These are phyloP conservation scores for Fusarium scirpi DNA, from an alignment of 2,329 filamentous ascomycete species.

Conservation along the genomic window DNA sequence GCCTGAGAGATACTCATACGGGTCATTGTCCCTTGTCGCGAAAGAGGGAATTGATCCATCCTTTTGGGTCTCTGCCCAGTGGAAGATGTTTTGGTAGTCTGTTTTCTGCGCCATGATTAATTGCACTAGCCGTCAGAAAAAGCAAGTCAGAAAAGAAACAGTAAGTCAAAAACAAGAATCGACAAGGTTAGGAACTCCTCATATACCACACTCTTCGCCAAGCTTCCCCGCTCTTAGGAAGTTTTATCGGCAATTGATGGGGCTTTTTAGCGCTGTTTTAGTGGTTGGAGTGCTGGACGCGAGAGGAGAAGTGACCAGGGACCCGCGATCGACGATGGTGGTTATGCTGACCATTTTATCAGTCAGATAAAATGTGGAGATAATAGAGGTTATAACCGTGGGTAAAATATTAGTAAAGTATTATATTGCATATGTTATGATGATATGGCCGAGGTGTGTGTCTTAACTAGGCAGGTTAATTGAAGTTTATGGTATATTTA, in stretches of 20 bases:
- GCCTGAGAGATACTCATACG: slow-evolving; percentile 67
- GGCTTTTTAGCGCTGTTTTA: neutral
- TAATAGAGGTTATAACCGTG: no score
- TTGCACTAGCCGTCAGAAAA: neutral
- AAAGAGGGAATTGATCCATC: slow-evolving; percentile 67
- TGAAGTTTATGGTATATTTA: no score
- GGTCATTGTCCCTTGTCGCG: slow-evolving; percentile 54
- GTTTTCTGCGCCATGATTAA: slow-evolving; percentile 10
- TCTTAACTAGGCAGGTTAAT: no score
- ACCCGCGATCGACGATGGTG: slow-evolving; percentile 3
- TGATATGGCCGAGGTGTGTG: no score
- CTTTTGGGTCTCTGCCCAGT: slow-evolving; percentile 72
- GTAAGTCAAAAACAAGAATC: neutral
- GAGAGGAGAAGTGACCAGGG: neutral
- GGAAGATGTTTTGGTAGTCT: slow-evolving; percentile 64
- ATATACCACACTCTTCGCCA: neutral
- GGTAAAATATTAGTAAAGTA: neutral
- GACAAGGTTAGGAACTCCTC: neutral
- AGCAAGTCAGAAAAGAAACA: neutral
- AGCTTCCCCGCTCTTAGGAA: slow-evolving; percentile 1
- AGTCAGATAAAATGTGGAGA: slow-evolving; percentile 2
- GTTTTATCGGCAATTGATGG: slow-evolving; percentile 4
- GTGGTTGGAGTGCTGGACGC: neutral
- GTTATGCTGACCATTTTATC: slow-evolving; percentile 1
- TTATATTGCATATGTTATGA: neutral